Conservation (phyloP, 2,329 filamentous ascomycete species). For the Cladosporium sp. region DNA sequence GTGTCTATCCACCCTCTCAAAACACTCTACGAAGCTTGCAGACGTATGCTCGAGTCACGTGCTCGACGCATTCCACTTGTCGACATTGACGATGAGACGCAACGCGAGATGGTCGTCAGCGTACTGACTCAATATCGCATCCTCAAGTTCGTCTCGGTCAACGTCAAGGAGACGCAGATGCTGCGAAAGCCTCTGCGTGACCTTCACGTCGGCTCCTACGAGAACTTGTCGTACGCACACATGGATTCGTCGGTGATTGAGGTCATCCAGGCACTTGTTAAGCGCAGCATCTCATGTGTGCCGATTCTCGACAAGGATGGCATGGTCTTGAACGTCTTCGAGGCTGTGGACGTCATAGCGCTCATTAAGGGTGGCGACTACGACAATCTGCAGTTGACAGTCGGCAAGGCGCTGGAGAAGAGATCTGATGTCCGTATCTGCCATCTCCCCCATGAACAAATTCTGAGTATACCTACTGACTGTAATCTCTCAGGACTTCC, state of each 20-base stretch:
- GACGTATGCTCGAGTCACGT: slow-evolving; percentile 89
- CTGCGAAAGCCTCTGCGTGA: slow-evolving; percentile 85
- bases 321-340: slow-evolving; percentile 89
- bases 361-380: slow-evolving; percentile 93
- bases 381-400: slow-evolving; percentile 81
- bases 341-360: slow-evolving; percentile 94
- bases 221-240: slow-evolving; percentile 73
- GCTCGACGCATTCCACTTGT: slow-evolving; percentile 92
- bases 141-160: slow-evolving; percentile 97
- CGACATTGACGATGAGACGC: slow-evolving; percentile 91
- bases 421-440: slow-evolving; percentile 66
- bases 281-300: slow-evolving; percentile 90
- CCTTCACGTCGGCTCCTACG: slow-evolving; percentile 82
- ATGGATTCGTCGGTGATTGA: slow-evolving; percentile 94
- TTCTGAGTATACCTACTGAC: background rate
- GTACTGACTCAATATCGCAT: slow-evolving; percentile 98
- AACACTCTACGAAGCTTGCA: slow-evolving; percentile 92
- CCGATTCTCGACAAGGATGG: slow-evolving; percentile 84
- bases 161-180: slow-evolving; percentile 83
- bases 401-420: slow-evolving; percentile 86
- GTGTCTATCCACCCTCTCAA: slow-evolving; percentile 90
- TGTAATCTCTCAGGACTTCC: slow-evolving; percentile 71
- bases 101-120: slow-evolving; percentile 88
- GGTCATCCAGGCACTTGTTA: slow-evolving; percentile 90
- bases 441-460: background rate